Conservation (phyloP, 2,329 filamentous ascomycete genomes). For the Arachnopeziza araneosa region DNA sequence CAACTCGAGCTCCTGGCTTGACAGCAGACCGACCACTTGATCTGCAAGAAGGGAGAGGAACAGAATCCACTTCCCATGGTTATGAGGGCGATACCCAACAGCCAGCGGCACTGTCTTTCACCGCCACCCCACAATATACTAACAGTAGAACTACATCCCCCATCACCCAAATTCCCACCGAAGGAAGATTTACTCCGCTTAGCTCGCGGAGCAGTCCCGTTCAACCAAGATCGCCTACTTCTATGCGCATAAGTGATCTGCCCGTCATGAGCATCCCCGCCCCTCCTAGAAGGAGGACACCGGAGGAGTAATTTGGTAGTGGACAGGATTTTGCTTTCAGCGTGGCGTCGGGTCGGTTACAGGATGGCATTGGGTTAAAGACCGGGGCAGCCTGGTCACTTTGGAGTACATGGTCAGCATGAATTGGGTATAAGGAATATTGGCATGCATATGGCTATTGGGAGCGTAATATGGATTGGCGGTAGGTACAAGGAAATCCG, state of each 20-base stretch:
- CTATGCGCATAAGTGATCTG: constrained; percentile 18
- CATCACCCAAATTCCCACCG: constrained; percentile 9
- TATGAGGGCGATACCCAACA: constrained; percentile 26
- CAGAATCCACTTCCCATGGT: not conserved
- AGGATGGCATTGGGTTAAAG: not conserved
- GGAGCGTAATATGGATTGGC: not conserved
- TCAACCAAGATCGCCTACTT: constrained; percentile 13
- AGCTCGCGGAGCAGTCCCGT: constrained; percentile 15
- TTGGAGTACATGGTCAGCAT: not conserved
- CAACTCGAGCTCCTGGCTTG: not conserved
- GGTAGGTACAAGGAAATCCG: not conserved
- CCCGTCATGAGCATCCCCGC: constrained; percentile 27
- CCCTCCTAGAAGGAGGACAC: constrained; percentile 21
- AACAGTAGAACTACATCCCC: constrained; percentile 4
- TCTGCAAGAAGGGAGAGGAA: not conserved
- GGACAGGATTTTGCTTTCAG: not conserved
- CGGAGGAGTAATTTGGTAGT: constrained; percentile 9
- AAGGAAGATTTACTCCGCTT: constrained; percentile 3
- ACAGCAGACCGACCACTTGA: not conserved
- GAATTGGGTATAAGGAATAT: not conserved
- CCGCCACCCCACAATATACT: constrained; percentile 16
- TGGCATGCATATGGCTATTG: not conserved
- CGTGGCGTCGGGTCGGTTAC: not conserved
- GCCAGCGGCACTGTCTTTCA: constrained; percentile 26
- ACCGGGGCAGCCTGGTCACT: not conserved